phyloP scores from a whole-genome alignment of 2,329 filamentous ascomycete genomes.

The Fusarium acutatum region DNA sequence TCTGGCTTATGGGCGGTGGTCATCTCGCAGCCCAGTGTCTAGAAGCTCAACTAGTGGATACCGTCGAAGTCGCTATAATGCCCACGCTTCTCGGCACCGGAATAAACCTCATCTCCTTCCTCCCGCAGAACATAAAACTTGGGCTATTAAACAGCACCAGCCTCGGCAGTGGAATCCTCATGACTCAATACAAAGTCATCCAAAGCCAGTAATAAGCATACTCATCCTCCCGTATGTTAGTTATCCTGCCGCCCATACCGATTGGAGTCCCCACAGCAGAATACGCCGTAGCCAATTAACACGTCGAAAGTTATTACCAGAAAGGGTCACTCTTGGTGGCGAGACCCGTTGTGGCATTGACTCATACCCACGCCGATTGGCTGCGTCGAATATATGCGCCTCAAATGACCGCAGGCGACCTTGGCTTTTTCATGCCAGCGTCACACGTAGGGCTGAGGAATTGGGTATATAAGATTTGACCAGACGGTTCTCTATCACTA shows the following conservation, averaged over 20 bases:
- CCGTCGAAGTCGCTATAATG: slow-evolving; percentile 43
- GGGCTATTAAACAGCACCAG: slow-evolving; percentile 8
- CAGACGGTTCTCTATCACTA: too few relatives aligned
- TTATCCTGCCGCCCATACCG: neutral
- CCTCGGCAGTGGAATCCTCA: slow-evolving; percentile 33
- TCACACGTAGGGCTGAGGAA: slow-evolving; percentile 4
- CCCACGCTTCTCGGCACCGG: slow-evolving; percentile 37
- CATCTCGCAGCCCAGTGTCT: slow-evolving; percentile 42
- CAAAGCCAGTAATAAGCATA: neutral
- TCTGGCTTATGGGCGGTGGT: slow-evolving; percentile 51
- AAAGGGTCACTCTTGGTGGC: neutral
- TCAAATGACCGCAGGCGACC: neutral
- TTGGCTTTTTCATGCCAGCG: neutral
- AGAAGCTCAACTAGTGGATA: slow-evolving; percentile 43
- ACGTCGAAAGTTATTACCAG: neutral
- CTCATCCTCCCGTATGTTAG: neutral
- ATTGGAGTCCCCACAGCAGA: neutral
- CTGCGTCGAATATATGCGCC: slow-evolving; percentile 1
- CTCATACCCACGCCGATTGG: slow-evolving; percentile 10
- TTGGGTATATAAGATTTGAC: slow-evolving; percentile 1
- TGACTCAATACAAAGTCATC: slow-evolving; percentile 27
- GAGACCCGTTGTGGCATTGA: neutral
- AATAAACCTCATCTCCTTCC: slow-evolving; percentile 30
- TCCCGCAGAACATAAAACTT: neutral
- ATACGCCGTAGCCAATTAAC: slow-evolving; percentile 5